A percentile compares a stretch with the other conserved stretches of the same genome.
phyloP scores from a whole-genome alignment of 441 rosid species.

The Jatropha multifida region DNA sequence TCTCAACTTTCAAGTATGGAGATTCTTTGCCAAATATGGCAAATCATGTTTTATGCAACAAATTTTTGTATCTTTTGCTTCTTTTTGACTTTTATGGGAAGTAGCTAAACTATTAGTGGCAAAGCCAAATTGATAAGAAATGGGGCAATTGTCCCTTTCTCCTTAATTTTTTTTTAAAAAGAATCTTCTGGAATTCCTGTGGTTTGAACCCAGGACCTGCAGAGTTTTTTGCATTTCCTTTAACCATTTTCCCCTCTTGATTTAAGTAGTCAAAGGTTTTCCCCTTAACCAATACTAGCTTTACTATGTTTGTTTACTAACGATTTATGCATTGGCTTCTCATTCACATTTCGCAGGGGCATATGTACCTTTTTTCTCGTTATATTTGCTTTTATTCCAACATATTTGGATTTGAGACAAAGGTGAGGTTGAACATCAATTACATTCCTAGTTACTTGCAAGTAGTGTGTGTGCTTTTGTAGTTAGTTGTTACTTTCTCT shows the following conservation, averaged over 20 bases:
- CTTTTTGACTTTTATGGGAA: slow-evolving; percentile 4
- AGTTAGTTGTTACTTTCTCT: neutral
- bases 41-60: neutral
- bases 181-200: too few relatives aligned
- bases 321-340: slow-evolving; percentile 7
- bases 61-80: neutral
- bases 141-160: too few relatives aligned
- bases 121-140: too few relatives aligned
- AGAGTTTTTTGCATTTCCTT: too few relatives aligned
- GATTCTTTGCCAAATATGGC: neutral
- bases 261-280: too few relatives aligned
- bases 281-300: too few relatives aligned
- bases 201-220: too few relatives aligned
- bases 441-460: slow-evolving; percentile 1
- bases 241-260: too few relatives aligned
- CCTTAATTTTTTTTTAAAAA: too few relatives aligned
- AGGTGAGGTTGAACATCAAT: slow-evolving; percentile 45
- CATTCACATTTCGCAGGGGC: slow-evolving; percentile 64
- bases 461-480: neutral
- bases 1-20: slow-evolving; percentile 1
- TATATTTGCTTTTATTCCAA: slow-evolving; percentile 92
- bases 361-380: slow-evolving; percentile 83
- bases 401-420: slow-evolving; percentile 98
- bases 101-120: neutral
- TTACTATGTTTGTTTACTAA: slow-evolving; percentile 1